Evolutionary conservation across 1,139 yeast species (phyloP), one percentile per base, ranked within the genome.

Genomic region (Kluyveromyces sp.): DNA sequence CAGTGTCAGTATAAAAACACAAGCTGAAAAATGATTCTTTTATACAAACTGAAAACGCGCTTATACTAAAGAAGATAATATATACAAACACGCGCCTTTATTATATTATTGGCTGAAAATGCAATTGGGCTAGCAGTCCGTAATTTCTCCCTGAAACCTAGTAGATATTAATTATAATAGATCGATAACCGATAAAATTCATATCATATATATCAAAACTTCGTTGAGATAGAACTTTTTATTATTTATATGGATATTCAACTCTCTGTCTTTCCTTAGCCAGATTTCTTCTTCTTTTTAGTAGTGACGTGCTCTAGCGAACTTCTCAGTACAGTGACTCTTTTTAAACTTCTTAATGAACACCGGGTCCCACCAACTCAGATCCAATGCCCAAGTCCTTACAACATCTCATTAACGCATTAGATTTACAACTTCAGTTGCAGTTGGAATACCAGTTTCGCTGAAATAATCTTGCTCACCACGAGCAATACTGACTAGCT

Each of bases 381-480:
- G 95, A 85, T 2, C 97, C 98, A 57, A 92, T 84, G 4, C 97
- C 97, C 57, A 92, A 73, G 68, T 92, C 98, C 63, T 92, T 92
- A 68, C 98, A 92, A 61, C 97, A 90, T 62, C 98, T 77, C 97
- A 92, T 92, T 65, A 92, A 71, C 0, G 98, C 97, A 63, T 92
- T 92, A 63, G 95, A 83, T 63, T 89, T 89, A 67, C 98, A 92
- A 10, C 98, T 68, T 92, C 98, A 41, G 95, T 83, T 0, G 98
- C 97, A 0, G 97, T 92, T 4, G 97, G 89, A 45, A 92, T 78
- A 45, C 94, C 95, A 48, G 80, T 82, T 34, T 87, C 90, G 42
- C 81, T 84, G 69, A 86, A 92, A 62, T 85, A 92, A 56, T 88
- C 94, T 66, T 89, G 97, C 63, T 92, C 98, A 30, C 98, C 98